Conservation (phyloP, 2,329 filamentous ascomycete genomes). For the Colletotrichum falcatum region DNA sequence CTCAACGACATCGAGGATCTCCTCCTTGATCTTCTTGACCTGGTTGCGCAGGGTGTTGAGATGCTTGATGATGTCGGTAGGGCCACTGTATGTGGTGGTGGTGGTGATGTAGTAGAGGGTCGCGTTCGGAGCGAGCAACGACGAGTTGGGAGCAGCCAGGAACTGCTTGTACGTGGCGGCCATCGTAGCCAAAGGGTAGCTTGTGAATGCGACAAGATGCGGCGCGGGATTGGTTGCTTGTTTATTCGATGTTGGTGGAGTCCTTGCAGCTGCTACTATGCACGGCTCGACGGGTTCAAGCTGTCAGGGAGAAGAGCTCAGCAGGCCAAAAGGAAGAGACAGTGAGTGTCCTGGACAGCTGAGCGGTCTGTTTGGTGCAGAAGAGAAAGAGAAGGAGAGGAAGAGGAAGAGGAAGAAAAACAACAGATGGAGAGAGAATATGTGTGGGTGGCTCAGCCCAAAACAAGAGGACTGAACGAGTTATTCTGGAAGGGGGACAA, state of each 20-base stretch:
- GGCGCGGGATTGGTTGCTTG: constrained; percentile 23
- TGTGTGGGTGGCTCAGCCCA: constrained; percentile 40
- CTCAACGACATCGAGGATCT: constrained; percentile 80
- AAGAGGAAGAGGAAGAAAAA: constrained; percentile 36
- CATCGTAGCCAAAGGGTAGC: constrained; percentile 46
- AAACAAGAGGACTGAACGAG: constrained; percentile 38
- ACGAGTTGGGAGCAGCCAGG: constrained; percentile 73
- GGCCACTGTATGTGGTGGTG: constrained; percentile 77
- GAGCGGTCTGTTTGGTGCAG: constrained; percentile 15
- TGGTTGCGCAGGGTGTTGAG: constrained; percentile 76
- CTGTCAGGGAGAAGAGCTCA: constrained; percentile 28
- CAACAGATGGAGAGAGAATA: constrained; percentile 33
- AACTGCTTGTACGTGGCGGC: constrained; percentile 76
- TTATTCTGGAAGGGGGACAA: constrained; percentile 40
- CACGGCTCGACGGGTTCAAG: constrained; percentile 33
- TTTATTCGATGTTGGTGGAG: constrained; percentile 24
- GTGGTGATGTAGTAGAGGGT: constrained; percentile 92
- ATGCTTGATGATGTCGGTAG: constrained; percentile 86
- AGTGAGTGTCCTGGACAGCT: constrained; percentile 23
- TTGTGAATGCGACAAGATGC: constrained; percentile 28
- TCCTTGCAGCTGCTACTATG: constrained; percentile 22
- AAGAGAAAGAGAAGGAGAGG: constrained; percentile 19
- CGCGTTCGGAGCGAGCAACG: constrained; percentile 73
- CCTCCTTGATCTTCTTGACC: constrained; percentile 86
- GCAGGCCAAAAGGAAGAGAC: constrained; percentile 25